Percentiles rank a stretch among this genome's conserved stretches.
Conservation (phyloP, 2,329 filamentous ascomycete species). For the Exophiala calicioides region DNA sequence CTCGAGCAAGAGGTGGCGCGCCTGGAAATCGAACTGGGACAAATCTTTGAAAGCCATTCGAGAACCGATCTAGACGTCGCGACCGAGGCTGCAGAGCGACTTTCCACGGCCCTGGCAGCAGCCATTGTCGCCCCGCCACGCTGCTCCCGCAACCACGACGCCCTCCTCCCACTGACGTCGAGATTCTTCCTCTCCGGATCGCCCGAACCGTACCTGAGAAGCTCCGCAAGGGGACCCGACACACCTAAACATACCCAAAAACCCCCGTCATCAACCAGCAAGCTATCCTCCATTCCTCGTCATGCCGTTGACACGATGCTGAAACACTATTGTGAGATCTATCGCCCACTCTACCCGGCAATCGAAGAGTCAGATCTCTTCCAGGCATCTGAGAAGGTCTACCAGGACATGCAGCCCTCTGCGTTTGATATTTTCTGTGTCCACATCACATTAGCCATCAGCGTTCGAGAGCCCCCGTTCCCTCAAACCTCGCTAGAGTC, state of each 20-base stretch:
- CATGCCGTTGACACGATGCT: conserved; percentile 18
- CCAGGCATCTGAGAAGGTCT: conserved; percentile 10
- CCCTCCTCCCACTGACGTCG: conserved; percentile 6
- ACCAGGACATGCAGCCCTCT: conserved; percentile 3
- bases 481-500: not conserved
- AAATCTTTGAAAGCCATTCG: too few species aligned
- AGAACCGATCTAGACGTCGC: too few species aligned
- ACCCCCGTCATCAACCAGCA: not conserved
- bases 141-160: conserved; percentile 7
- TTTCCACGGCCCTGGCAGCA: not conserved
- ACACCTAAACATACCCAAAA: not conserved
- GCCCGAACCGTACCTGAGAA: conserved; percentile 7
- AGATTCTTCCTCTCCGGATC: conserved; percentile 12
- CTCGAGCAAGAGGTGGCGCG: conserved; percentile 34
- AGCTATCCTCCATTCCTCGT: conserved; percentile 16
- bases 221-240: not conserved
- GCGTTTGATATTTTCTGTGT: conserved; percentile 14
- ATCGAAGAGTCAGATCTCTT: conserved; percentile 16
- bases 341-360: conserved; percentile 15
- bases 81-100: conserved; percentile 6
- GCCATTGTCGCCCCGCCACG: not conserved
- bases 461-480: too few species aligned
- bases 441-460: conserved; percentile 18
- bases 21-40: conserved; percentile 28
- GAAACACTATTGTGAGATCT: conserved; percentile 21